These are phyloP conservation scores for Leccinum rimulosum DNA, from an alignment of 768 basidiomycete species.

Conservation along the genomic window DNA sequence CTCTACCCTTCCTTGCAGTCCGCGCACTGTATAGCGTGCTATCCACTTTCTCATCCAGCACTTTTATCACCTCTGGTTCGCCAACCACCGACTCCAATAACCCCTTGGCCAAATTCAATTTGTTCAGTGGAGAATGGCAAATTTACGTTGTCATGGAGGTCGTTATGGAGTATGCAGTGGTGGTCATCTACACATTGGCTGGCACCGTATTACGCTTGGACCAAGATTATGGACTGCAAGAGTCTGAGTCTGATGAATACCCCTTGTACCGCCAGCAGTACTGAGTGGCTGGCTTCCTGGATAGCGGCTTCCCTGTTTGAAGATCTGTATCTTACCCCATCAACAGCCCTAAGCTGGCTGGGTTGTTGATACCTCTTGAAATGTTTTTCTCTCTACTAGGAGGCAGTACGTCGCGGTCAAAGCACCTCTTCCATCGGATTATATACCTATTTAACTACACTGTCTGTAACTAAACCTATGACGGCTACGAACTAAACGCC, in stretches of 20 bases:
- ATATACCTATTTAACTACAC: background rate
- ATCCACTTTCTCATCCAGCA: conserved; percentile 48
- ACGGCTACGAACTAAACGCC: background rate
- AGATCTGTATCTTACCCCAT: background rate
- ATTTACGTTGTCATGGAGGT: conserved; percentile 57
- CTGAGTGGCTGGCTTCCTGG: conserved; percentile 6
- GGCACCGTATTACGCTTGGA: conserved; percentile 31
- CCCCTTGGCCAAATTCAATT: conserved; percentile 53
- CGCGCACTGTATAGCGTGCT: conserved; percentile 49
- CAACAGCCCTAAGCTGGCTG: background rate
- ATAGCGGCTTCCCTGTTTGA: background rate
- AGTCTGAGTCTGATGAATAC: conserved; percentile 25
- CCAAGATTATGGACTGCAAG: conserved; percentile 30
- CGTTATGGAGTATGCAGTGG: conserved; percentile 56
- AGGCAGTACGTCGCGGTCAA: background rate
- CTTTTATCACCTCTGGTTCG: conserved; percentile 35
- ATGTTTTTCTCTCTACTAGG: background rate
- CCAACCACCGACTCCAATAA: conserved; percentile 18
- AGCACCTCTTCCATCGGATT: background rate
- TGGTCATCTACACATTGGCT: conserved; percentile 40
- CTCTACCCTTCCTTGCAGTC: conserved; percentile 60
- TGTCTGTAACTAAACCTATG: background rate
- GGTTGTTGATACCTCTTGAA: background rate
- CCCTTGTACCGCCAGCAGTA: conserved; percentile 36
- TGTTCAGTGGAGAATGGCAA: conserved; percentile 55